These are phyloP conservation scores for Fusarium anguioides DNA, from an alignment of 2,329 filamentous ascomycete genomes.

Conservation along the genomic window DNA sequence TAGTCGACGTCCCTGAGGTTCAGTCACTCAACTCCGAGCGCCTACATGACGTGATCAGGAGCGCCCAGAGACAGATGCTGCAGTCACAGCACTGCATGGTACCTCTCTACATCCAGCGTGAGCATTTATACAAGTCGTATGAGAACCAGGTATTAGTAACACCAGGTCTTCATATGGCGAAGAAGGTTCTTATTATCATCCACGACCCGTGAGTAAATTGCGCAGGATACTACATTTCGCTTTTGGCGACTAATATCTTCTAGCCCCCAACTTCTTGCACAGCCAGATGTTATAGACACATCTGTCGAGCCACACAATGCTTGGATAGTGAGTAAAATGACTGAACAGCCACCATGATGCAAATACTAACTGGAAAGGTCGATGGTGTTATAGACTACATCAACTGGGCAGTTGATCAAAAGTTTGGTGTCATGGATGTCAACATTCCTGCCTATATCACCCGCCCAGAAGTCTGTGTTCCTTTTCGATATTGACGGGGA, in stretches of 20 bases:
- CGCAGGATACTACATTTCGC: neutral
- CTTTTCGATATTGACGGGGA: neutral
- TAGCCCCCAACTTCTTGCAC: slow-evolving; percentile 75
- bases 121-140: slow-evolving; percentile 78
- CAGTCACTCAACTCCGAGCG: slow-evolving; percentile 67
- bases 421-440: slow-evolving; percentile 88
- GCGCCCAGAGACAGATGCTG: slow-evolving; percentile 78
- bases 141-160: slow-evolving; percentile 89
- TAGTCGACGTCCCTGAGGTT: slow-evolving; percentile 66
- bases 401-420: slow-evolving; percentile 81
- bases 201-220: slow-evolving; percentile 80
- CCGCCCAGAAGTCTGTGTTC: slow-evolving; percentile 64
- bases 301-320: slow-evolving; percentile 84
- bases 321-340: slow-evolving; percentile 75
- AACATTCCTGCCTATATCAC: slow-evolving; percentile 86
- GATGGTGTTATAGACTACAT: slow-evolving; percentile 85
- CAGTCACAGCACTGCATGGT: slow-evolving; percentile 81
- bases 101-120: slow-evolving; percentile 81
- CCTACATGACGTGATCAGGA: slow-evolving; percentile 82
- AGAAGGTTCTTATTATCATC: slow-evolving; percentile 83
- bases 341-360: neutral
- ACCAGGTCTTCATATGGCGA: slow-evolving; percentile 72
- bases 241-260: slow-evolving; percentile 19
- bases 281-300: slow-evolving; percentile 76
- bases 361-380: slow-evolving; percentile 64